Percentiles rank a stretch among this genome's conserved stretches.
These are phyloP conservation scores for Penicillium sp. DNA, from an alignment of 2,329 filamentous ascomycete genomes.

Conservation along the genomic window DNA sequence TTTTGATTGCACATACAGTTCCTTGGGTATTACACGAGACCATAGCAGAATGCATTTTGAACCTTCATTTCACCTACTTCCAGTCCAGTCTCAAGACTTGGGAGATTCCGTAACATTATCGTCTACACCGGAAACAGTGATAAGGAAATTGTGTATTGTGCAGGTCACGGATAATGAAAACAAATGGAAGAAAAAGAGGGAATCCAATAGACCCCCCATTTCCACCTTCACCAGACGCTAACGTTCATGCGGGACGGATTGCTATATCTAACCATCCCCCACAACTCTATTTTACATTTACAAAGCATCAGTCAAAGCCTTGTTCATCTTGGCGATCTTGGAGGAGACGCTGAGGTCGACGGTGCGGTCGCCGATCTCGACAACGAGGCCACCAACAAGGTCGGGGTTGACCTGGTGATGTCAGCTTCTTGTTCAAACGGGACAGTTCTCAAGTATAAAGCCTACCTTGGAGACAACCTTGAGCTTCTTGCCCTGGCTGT, in stretches of 20 bases:
- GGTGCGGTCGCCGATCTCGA: slow-evolving; percentile 96
- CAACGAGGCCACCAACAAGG: slow-evolving; percentile 87
- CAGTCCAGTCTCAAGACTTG: no score
- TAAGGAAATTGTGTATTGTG: slow-evolving; percentile 23
- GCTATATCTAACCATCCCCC: slow-evolving; percentile 24
- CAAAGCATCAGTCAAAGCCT: slow-evolving; percentile 93
- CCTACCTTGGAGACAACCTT: slow-evolving; percentile 88
- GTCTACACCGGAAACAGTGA: neutral
- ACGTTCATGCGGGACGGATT: slow-evolving; percentile 28
- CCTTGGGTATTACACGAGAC: neutral
- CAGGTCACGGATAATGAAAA: slow-evolving; percentile 28
- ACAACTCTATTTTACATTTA: slow-evolving; percentile 59
- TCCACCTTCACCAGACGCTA: slow-evolving; percentile 23
- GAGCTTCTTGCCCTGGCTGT: slow-evolving; percentile 92
- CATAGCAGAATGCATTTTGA: neutral
- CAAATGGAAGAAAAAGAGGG: slow-evolving; percentile 20
- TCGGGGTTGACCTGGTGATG: slow-evolving; percentile 77
- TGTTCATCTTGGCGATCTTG: slow-evolving; percentile 98
- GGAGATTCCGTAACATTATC: neutral
- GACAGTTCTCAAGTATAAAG: slow-evolving; percentile 7
- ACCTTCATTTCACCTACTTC: neutral
- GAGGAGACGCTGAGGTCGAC: slow-evolving; percentile 95
- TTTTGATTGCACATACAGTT: neutral
- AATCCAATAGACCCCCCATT: slow-evolving; percentile 2
- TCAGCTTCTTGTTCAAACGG: neutral